Evolutionary conservation across 805 yeast species (phyloP).

Genomic region (Suhomyces tanzawaensis): DNA sequence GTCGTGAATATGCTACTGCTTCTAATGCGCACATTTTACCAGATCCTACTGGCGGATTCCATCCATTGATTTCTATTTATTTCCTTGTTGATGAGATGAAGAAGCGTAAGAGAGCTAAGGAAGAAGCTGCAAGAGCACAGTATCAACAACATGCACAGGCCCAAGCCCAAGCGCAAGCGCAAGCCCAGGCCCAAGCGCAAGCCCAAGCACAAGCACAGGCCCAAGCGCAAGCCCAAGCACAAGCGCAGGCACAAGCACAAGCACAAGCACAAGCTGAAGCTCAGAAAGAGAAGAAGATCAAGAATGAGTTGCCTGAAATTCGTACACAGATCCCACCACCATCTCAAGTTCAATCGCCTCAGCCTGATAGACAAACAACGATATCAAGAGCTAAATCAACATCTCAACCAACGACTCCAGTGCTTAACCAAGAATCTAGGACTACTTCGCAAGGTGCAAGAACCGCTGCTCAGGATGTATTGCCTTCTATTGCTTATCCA

Average conservation of each 20-base stretch:
- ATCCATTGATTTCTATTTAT: slow-evolving; percentile 86
- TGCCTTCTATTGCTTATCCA: slow-evolving; percentile 28
- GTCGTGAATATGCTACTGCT: slow-evolving; percentile 36
- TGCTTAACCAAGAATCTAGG: neutral
- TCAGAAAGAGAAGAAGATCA: neutral
- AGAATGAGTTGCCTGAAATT: neutral
- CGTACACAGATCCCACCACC: neutral
- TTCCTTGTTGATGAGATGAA: slow-evolving; percentile 82
- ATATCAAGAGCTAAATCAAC: slow-evolving; percentile 1
- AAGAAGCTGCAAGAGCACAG: slow-evolving; percentile 39
- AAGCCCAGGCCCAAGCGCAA: slow-evolving; percentile 2
- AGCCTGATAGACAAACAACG: neutral
- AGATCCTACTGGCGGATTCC: slow-evolving; percentile 84
- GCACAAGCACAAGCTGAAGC: slow-evolving; percentile 8
- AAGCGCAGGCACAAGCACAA: slow-evolving; percentile 5
- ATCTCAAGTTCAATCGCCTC: slow-evolving; percentile 4
- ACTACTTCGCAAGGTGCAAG: neutral
- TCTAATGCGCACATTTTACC: slow-evolving; percentile 38
- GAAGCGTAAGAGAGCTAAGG: slow-evolving; percentile 64
- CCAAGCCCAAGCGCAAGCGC: slow-evolving; percentile 11
- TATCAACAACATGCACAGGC: slow-evolving; percentile 18
- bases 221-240: slow-evolving; percentile 7
- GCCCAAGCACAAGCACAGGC: slow-evolving; percentile 6
- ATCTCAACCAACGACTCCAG: neutral
- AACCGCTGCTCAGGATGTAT: neutral